phyloP scores from a whole-genome alignment of 139 green algal species.

The Spirogloea muscicola region DNA sequence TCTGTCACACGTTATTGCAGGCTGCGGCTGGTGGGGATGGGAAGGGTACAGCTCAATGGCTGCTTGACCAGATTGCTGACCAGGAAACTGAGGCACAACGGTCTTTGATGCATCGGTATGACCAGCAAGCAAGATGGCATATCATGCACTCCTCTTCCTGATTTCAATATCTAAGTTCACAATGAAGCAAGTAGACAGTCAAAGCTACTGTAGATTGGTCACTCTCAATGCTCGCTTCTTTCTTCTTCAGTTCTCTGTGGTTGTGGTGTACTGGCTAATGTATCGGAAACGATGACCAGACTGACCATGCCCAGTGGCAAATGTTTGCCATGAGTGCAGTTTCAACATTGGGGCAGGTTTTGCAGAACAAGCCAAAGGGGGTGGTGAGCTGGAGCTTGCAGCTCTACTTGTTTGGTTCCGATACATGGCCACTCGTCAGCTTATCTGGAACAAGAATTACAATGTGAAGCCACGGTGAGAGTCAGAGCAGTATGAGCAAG shows the following conservation, averaged over 20 bases:
- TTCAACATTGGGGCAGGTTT: slow-evolving; percentile 88
- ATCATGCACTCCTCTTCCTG: not conserved
- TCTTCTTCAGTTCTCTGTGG: not conserved
- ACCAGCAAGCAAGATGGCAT: not conserved
- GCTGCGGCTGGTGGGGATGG: slow-evolving; percentile 35
- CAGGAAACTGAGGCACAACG: slow-evolving; percentile 42
- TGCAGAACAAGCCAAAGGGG: slow-evolving; percentile 49
- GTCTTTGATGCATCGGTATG: slow-evolving; percentile 51
- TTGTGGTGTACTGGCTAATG: no score
- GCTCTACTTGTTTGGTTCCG: slow-evolving; percentile 91
- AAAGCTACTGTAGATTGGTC: not conserved
- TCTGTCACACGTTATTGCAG: no score
- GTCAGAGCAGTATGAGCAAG: no score
- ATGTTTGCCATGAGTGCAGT: no score
- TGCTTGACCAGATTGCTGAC: slow-evolving; percentile 51
- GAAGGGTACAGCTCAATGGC: slow-evolving; percentile 6
- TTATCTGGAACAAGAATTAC: slow-evolving; percentile 99
- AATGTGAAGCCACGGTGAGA: slow-evolving; percentile 86
- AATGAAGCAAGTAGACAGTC: not conserved
- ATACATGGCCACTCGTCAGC: slow-evolving; percentile 83
- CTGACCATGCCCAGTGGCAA: not conserved
- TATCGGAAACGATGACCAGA: no score
- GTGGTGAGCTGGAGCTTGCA: slow-evolving; percentile 52
- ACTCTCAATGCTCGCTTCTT: slow-evolving; percentile 54
- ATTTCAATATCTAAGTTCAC: not conserved